Evolutionary conservation across 2,329 filamentous ascomycete species (phyloP).

Genomic region (Pseudogymnoascus pannorum): DNA sequence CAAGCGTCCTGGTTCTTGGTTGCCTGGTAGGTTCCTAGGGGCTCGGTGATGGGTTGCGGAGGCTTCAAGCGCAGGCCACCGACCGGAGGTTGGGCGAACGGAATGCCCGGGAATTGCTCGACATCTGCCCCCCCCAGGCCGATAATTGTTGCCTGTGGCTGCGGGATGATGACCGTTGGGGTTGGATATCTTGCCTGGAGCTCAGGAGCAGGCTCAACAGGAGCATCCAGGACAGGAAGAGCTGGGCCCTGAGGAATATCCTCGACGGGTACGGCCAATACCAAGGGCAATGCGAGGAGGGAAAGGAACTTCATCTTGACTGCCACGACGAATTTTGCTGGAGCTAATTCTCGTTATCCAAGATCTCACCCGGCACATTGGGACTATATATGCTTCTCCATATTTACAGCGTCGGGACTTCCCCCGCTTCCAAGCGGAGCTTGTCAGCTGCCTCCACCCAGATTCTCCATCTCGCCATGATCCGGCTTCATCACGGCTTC

Average conservation of each 20-base stretch:
- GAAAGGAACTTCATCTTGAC: conserved; percentile 3
- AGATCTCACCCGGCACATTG: neutral
- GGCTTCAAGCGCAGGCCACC: conserved; percentile 61
- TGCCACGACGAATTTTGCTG: neutral
- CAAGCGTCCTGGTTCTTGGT: conserved; percentile 54
- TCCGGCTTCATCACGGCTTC: neutral
- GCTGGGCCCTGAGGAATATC: neutral
- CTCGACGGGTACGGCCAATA: neutral
- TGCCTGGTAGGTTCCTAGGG: conserved; percentile 55
- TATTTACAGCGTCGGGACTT: neutral
- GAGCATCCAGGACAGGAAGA: neutral
- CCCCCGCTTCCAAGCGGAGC: neutral
- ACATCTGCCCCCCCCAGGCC: conserved; percentile 30
- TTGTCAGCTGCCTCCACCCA: neutral
- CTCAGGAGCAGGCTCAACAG: neutral
- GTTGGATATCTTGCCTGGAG: conserved; percentile 10
- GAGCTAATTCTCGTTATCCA: conserved; percentile 5
- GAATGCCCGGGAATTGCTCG: conserved; percentile 68
- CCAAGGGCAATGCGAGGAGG: neutral
- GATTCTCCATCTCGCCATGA: neutral
- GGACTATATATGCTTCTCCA: neutral
- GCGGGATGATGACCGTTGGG: conserved; percentile 18
- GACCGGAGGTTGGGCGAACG: conserved; percentile 63
- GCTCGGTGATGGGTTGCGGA: conserved; percentile 50
- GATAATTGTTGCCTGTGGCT: conserved; percentile 20